Evolutionary conservation across 352 stramenopile genomes (phyloP).

Genomic region (Globisporangium cylindrosporum): DNA sequence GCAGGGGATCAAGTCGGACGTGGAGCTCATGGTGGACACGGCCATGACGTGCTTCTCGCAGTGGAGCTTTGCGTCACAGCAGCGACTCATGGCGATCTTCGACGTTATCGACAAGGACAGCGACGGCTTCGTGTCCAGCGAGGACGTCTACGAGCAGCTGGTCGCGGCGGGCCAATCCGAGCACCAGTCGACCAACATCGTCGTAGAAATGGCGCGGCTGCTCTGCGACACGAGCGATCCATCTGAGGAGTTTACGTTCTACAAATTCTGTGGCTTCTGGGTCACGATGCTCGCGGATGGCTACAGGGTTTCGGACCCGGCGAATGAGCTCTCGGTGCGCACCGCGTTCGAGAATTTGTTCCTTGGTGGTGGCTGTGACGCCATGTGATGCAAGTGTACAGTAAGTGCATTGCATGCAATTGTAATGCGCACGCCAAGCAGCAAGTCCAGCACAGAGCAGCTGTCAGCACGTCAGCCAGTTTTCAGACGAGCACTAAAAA

Average conservation of each 20-base stretch:
- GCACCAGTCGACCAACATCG: conserved; percentile 31
- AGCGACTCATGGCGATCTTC: conserved; percentile 37
- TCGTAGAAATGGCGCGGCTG: conserved; percentile 37
- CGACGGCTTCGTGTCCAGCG: conserved; percentile 45
- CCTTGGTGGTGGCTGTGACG: conserved; percentile 19
- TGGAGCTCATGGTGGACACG: conserved; percentile 48
- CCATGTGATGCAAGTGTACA: neutral
- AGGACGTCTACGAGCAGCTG: conserved; percentile 45
- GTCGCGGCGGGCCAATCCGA: conserved; percentile 29
- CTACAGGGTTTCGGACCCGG: conserved; percentile 34
- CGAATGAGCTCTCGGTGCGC: conserved; percentile 39
- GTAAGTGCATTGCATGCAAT: conserved; percentile 1
- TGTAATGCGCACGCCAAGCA: neutral
- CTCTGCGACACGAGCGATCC: conserved; percentile 41
- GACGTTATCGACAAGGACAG: conserved; percentile 41
- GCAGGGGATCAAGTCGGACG: conserved; percentile 47
- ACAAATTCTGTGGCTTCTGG: conserved; percentile 52
- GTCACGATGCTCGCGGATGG: conserved; percentile 47
- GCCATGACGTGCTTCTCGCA: conserved; percentile 43
- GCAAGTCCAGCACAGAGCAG: neutral
- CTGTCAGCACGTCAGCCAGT: neutral
- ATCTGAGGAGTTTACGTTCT: conserved; percentile 52
- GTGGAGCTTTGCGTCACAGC: conserved; percentile 32
- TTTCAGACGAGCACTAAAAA: neutral
- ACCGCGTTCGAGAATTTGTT: conserved; percentile 39